Conservation (phyloP, 257 asterid genomes). For the Jacaranda mimosifolia region DNA sequence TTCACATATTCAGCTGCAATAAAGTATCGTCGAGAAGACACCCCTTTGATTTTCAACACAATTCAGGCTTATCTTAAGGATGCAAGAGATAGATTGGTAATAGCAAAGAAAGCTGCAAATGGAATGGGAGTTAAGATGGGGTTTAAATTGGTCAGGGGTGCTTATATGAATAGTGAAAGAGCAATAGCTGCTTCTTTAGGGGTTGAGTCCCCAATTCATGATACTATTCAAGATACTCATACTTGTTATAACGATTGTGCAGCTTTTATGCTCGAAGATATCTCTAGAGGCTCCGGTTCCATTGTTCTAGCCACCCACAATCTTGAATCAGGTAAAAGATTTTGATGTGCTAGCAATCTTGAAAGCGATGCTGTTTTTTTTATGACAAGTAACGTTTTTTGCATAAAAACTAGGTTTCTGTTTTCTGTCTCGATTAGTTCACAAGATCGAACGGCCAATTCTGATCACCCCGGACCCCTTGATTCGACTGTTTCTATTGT, state of each 20-base stretch:
- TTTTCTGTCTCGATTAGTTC: not conserved
- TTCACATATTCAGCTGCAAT: constrained; percentile 72
- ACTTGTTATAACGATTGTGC: constrained; percentile 67
- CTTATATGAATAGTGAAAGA: constrained; percentile 72
- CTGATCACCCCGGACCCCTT: not conserved
- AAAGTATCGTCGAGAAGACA: constrained; percentile 40
- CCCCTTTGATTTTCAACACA: constrained; percentile 75
- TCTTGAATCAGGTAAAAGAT: constrained; percentile 31
- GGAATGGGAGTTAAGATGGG: constrained; percentile 64
- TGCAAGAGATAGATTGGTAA: constrained; percentile 61
- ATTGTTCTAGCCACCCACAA: constrained; percentile 92
- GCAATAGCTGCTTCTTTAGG: constrained; percentile 51
- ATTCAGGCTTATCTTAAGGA: constrained; percentile 82
- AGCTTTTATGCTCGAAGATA: constrained; percentile 61
- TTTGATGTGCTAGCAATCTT: not conserved
- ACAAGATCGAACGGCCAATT: constrained; percentile 16
- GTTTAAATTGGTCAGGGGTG: constrained; percentile 86
- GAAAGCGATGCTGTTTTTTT: constrained; percentile 14
- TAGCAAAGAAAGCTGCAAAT: constrained; percentile 66
- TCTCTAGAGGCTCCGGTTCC: constrained; percentile 64
- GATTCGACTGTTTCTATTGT: not conserved
- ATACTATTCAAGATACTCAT: constrained; percentile 62
- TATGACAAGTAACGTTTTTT: not conserved
- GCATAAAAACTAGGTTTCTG: constrained; percentile 15
- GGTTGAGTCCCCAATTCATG: constrained; percentile 68